Evolutionary conservation across 139 green algal species (phyloP), one percentile per base, ranked within the genome.

Genomic region (Protoeuglena noctilucae): DNA sequence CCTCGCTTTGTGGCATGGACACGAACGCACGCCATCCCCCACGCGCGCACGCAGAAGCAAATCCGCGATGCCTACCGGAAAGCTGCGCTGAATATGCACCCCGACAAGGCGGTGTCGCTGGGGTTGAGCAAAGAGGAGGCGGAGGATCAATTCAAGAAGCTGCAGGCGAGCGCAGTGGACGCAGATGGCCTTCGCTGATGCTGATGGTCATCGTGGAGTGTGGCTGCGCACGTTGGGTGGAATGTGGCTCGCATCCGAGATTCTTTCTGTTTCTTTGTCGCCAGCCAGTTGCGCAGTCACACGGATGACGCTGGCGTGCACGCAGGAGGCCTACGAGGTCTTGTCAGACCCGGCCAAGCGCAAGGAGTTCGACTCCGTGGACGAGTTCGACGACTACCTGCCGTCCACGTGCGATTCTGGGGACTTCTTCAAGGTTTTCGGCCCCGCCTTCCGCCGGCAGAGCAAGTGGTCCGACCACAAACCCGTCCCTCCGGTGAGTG

Each of bases 341-440:
- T 69, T 96, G 28, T 80, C 53, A n/a, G 87, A 96, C 67, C 80
- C 83, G 0, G 54, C 54, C 43, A 86, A 86, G 68, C 62, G 75
- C 17, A 70, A 86, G 4, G 81, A 94, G 66, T 96, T 80, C 28
- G 88, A 96, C 71, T 93, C 80, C 14, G 77, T 64, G 2, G 88
- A 96, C 62, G 76, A 87, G 46, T 96, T 96, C 74, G 88, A 96
- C 62, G 88, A 96, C 72, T 74, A 70, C 1, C 66, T 96, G 58
- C 88, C 88, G 3, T 34, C 58, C 17, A 69, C 81, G 25, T 89
- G 79, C 62, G 64, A 66, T 0, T 49, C 72, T 7, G 66, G 61
- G 7, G 86, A 93, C 60, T 96, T 96, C 57, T 90, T 86, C 75
- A 84, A 86, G 75, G 79, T 93, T 46, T 94, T 93, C 73, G 86